A percentile compares a stretch with the other conserved stretches of the same genome.
phyloP scores from a whole-genome alignment of 2,329 filamentous ascomycete species.

The Fonsecaea multimorphosa region DNA sequence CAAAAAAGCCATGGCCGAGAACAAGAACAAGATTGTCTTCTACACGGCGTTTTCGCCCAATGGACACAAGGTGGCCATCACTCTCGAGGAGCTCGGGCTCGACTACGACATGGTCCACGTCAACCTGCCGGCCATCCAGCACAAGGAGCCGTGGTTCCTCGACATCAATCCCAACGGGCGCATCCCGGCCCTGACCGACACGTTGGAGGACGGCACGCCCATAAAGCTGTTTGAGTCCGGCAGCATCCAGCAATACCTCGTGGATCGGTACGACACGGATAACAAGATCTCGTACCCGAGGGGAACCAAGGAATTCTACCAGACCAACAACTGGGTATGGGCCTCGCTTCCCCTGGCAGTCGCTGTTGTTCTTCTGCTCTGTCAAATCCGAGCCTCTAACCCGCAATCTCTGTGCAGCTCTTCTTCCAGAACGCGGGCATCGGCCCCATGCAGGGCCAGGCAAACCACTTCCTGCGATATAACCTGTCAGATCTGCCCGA shows the following conservation, averaged over 20 bases:
- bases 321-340: slow-evolving; percentile 76
- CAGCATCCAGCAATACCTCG: slow-evolving; percentile 81
- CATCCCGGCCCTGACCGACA: slow-evolving; percentile 85
- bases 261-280: slow-evolving; percentile 80
- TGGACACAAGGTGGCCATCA: slow-evolving; percentile 47
- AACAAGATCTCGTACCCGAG: slow-evolving; percentile 80
- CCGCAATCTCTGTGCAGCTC: slow-evolving; percentile 11
- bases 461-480: slow-evolving; percentile 82
- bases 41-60: slow-evolving; percentile 45
- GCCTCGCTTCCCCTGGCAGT: slow-evolving; percentile 14
- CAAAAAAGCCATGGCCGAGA: too few relatives aligned
- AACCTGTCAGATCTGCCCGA: slow-evolving; percentile 64
- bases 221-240: slow-evolving; percentile 83
- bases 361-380: too few relatives aligned
- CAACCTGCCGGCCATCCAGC: slow-evolving; percentile 64
- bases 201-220: slow-evolving; percentile 65
- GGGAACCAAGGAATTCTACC: slow-evolving; percentile 75
- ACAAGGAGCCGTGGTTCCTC: slow-evolving; percentile 88
- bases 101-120: slow-evolving; percentile 40
- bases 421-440: slow-evolving; percentile 68
- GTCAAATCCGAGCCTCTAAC: too few relatives aligned
- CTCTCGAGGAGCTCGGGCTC: slow-evolving; percentile 46
- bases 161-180: slow-evolving; percentile 91
- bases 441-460: slow-evolving; percentile 81
- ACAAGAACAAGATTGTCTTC: slow-evolving; percentile 43